Evolutionary conservation across 371 early-diverging fungal species (phyloP).

Genomic region (Circinella umbellata): DNA sequence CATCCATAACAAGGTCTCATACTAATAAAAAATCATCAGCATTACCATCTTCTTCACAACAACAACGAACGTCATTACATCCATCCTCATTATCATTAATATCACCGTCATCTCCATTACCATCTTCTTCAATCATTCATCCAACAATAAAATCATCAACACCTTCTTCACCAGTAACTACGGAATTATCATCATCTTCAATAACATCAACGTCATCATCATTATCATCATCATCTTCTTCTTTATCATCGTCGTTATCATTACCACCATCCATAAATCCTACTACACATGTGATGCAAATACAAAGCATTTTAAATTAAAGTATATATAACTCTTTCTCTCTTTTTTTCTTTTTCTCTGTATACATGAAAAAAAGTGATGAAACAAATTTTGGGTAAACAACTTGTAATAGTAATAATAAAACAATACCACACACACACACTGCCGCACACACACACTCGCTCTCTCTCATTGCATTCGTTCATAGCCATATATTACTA

Average conservation of each 20-base stretch:
- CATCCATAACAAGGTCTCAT: neutral
- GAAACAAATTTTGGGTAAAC: too few species aligned
- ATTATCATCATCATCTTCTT: constrained; percentile 2
- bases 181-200: neutral
- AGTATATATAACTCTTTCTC: too few species aligned
- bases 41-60: too few species aligned
- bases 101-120: constrained; percentile 5
- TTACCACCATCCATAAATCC: neutral
- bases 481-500: too few species aligned
- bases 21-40: neutral
- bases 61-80: neutral
- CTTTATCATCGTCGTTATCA: neutral
- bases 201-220: neutral
- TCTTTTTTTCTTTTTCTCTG: too few species aligned
- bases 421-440: too few species aligned
- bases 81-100: constrained; percentile 8
- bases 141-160: neutral
- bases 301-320: constrained; percentile 28
- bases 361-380: too few species aligned
- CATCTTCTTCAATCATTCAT: neutral
- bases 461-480: too few species aligned
- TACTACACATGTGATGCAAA: constrained; percentile 21
- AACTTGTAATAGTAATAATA: too few species aligned
- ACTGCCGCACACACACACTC: too few species aligned
- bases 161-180: constrained; percentile 1